Evolutionary conservation across 2,329 filamentous ascomycete species (phyloP).

Genomic region (Hymenoscyphus occultus): DNA sequence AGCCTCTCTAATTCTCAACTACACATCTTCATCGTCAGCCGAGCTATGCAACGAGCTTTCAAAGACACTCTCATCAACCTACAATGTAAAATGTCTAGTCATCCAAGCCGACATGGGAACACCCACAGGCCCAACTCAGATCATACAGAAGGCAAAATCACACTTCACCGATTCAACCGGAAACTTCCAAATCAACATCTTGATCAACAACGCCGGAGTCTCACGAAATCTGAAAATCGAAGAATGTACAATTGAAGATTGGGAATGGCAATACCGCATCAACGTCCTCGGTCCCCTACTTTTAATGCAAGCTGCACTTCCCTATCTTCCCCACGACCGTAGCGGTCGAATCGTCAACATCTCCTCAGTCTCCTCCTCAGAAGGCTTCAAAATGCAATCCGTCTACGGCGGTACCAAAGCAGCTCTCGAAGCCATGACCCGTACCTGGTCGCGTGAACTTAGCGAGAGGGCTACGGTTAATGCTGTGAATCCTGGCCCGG

Average conservation of each 20-base stretch:
- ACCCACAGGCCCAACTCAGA: conserved; percentile 55
- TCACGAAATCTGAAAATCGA: conserved; percentile 62
- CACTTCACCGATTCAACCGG: conserved; percentile 51
- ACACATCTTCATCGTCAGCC: conserved; percentile 60
- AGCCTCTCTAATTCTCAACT: conserved; percentile 60
- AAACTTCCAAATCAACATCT: conserved; percentile 70
- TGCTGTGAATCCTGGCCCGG: conserved; percentile 63
- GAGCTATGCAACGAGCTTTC: conserved; percentile 52
- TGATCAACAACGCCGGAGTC: conserved; percentile 83
- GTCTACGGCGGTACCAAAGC: conserved; percentile 67
- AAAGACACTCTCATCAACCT: conserved; percentile 49
- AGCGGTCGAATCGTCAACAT: conserved; percentile 63
- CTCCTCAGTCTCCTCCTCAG: conserved; percentile 53
- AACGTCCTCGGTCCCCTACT: conserved; percentile 82
- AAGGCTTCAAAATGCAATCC: conserved; percentile 57
- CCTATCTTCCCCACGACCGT: conserved; percentile 67
- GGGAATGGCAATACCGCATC: conserved; percentile 69
- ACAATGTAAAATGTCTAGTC: conserved; percentile 58
- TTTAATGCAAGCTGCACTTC: conserved; percentile 68
- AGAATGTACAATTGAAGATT: conserved; percentile 62
- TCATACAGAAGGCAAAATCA: conserved; percentile 57
- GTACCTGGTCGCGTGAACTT: conserved; percentile 63
- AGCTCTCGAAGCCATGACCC: conserved; percentile 66
- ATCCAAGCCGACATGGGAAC: conserved; percentile 71
- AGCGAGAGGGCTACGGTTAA: conserved; percentile 62